Evolutionary conservation across 495 filamentous ascomycete genomes (phyloP).

Genomic region (Tetracladium setigerum): DNA sequence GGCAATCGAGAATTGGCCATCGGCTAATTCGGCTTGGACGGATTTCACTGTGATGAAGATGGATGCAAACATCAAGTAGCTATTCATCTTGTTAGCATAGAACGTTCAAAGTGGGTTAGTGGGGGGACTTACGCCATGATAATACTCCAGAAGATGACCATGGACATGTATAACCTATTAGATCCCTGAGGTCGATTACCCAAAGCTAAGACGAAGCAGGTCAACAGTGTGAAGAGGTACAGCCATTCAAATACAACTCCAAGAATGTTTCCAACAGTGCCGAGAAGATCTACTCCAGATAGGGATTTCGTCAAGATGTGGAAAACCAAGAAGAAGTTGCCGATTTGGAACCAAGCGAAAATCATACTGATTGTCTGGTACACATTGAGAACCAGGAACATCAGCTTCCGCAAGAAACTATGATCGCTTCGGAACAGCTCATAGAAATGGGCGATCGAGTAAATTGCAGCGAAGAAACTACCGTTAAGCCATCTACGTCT

Average conservation of each 20-base stretch:
- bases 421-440: slow-evolving; percentile 91
- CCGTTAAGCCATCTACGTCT: slow-evolving; percentile 97
- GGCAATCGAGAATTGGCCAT: slow-evolving; percentile 51
- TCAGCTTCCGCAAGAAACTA: slow-evolving; percentile 76
- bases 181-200: slow-evolving; percentile 96
- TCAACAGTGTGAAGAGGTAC: slow-evolving; percentile 83
- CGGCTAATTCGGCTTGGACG: slow-evolving; percentile 58
- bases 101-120: neutral
- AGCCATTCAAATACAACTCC: slow-evolving; percentile 93
- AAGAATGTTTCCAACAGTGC: slow-evolving; percentile 66
- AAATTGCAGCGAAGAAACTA: slow-evolving; percentile 96
- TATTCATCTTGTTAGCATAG: slow-evolving; percentile 21
- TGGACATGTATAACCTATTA: slow-evolving; percentile 87
- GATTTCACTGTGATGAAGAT: slow-evolving; percentile 90
- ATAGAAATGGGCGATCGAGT: slow-evolving; percentile 89
- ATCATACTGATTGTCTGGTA: slow-evolving; percentile 96
- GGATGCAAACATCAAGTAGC: slow-evolving; percentile 89
- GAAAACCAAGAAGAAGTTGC: slow-evolving; percentile 99
- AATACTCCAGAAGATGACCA: slow-evolving; percentile 93
- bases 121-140: slow-evolving; percentile 72
- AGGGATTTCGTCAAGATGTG: slow-evolving; percentile 90
- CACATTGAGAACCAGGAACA: slow-evolving; percentile 84
- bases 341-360: slow-evolving; percentile 98
- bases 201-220: slow-evolving; percentile 91
- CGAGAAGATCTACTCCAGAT: slow-evolving; percentile 56